Evolutionary conservation across 805 yeast genomes (phyloP), one percentile per base, ranked within the genome.

Genomic region (Saccharomycopsis sp.): DNA sequence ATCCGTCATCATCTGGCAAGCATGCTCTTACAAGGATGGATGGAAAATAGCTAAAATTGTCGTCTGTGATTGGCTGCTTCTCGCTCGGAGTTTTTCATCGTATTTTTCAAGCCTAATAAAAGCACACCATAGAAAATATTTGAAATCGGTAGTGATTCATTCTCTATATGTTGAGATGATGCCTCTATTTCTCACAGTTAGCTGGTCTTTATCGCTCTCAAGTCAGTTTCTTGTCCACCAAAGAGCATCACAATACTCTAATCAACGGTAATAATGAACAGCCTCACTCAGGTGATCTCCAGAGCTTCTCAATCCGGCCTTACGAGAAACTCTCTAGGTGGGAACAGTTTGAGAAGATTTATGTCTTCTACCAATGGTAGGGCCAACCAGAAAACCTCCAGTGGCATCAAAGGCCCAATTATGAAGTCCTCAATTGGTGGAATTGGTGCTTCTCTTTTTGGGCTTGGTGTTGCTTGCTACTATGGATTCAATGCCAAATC

Each of bases 401-500:
- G 9, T 12, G 37, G 9, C 37, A 29, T 29, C 9, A 29, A 29
- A 29, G 37, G 37, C 9, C 40, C 54, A 24, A n/a, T 24, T 5
- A 51, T 20, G 41, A 58, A 58, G 34, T 50, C 61, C 12, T 58
- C 61, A 20, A 3, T 58, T 12, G 53, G 47, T 7, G 59, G 58
- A 4, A 37, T 52, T 5, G 55, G 44, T 16, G n/a, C 29, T 20
- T 15, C 61, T 54, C 34, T 69, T 53, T 54, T 66, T 41, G 71
- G 69, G 18, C 63, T 67, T 21, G 71, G 75, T 52, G 61, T 75
- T 1, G 86, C 84, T 16, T 67, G 74, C 5, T 77, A 78, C 61
- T 88, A 87, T 65, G 70, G 76, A 18, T 73, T 82, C 55, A 96
- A 91, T 71, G 84, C 97, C 8, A 77, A 96, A 60, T 85, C 97